Conservation (phyloP, 768 basidiomycete genomes). For the Podaxis rugospora region DNA sequence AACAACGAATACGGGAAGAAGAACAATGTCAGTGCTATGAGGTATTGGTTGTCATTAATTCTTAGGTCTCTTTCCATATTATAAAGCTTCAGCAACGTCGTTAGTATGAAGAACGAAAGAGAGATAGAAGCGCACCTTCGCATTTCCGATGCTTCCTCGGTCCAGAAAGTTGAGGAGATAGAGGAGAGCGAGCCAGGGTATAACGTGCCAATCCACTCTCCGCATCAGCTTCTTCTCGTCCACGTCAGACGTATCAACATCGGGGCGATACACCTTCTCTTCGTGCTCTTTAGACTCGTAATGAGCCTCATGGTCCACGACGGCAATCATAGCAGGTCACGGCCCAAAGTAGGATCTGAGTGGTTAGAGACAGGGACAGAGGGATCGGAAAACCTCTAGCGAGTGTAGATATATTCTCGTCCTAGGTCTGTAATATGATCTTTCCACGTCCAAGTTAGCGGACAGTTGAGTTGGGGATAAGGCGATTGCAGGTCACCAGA, state of each 20-base stretch:
- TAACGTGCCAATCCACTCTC: slow-evolving; percentile 60
- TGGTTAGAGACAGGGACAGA: background rate
- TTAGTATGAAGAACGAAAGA: background rate
- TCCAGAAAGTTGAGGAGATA: slow-evolving; percentile 74
- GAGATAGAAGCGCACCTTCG: slow-evolving; percentile 41
- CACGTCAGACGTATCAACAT: slow-evolving; percentile 47
- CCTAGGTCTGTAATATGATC: background rate
- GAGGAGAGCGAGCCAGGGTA: slow-evolving; percentile 73
- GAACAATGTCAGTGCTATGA: slow-evolving; percentile 68
- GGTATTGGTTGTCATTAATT: slow-evolving; percentile 61
- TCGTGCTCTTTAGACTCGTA: background rate
- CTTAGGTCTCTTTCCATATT: slow-evolving; percentile 50
- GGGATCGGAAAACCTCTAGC: background rate
- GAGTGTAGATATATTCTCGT: background rate
- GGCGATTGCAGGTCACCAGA: background rate
- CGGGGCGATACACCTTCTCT: slow-evolving; percentile 39
- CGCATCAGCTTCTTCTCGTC: slow-evolving; percentile 53
- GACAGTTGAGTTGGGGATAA: background rate
- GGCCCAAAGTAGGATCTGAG: background rate
- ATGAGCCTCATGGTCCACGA: background rate
- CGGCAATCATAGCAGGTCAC: background rate
- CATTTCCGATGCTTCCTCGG: slow-evolving; percentile 68
- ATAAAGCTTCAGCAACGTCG: slow-evolving; percentile 42
- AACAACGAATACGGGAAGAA: slow-evolving; percentile 72
- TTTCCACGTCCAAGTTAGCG: background rate